These are phyloP conservation scores for Candida arabinofermentans DNA, from an alignment of 805 yeast genomes.

Conservation along the genomic window DNA sequence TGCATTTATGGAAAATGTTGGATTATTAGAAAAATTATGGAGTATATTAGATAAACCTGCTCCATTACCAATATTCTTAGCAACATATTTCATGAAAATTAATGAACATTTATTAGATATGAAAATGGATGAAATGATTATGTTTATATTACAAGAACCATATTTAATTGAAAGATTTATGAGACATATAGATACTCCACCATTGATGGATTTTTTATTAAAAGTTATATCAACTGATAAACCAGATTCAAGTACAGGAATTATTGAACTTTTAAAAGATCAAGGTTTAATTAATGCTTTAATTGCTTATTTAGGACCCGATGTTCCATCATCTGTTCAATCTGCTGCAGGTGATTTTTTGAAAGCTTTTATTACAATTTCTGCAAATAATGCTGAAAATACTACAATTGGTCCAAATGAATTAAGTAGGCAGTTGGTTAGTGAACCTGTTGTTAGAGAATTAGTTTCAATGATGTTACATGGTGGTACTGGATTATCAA, in stretches of 20 bases:
- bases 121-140: slow-evolving; percentile 75
- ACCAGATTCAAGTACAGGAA: slow-evolving; percentile 83
- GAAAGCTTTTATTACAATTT: slow-evolving; percentile 88
- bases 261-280: slow-evolving; percentile 67
- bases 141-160: slow-evolving; percentile 65
- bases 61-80: slow-evolving; percentile 68
- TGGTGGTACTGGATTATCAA: slow-evolving; percentile 85
- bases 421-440: slow-evolving; percentile 83
- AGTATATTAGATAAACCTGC: slow-evolving; percentile 61
- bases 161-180: slow-evolving; percentile 76
- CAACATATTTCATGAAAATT: slow-evolving; percentile 87
- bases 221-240: slow-evolving; percentile 92
- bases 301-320: slow-evolving; percentile 66
- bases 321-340: slow-evolving; percentile 66
- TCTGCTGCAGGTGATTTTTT: slow-evolving; percentile 94
- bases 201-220: slow-evolving; percentile 86
- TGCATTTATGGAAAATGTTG: slow-evolving; percentile 73
- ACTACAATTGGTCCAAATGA: slow-evolving; percentile 96
- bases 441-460: slow-evolving; percentile 60
- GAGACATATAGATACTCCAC: slow-evolving; percentile 86
- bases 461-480: slow-evolving; percentile 73
- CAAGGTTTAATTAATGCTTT: slow-evolving; percentile 74
- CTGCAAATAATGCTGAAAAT: slow-evolving; percentile 87
- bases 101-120: slow-evolving; percentile 87
- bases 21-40: slow-evolving; percentile 73